Evolutionary conservation across 2,329 filamentous ascomycete genomes (phyloP).

Genomic region (Sporothrix inflata): DNA sequence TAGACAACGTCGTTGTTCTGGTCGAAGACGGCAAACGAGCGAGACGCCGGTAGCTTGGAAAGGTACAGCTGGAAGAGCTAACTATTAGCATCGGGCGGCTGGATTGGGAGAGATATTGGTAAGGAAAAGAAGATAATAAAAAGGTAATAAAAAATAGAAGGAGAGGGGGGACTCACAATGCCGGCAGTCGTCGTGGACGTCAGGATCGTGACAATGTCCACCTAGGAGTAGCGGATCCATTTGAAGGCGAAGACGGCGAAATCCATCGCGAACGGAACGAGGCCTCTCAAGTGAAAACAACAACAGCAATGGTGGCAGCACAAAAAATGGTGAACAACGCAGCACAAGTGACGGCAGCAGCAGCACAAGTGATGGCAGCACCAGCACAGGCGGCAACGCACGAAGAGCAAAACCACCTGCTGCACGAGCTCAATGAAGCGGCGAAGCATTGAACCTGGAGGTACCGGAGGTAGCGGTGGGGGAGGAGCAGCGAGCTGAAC

Average conservation of each 20-base stretch:
- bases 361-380: neutral
- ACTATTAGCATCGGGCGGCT: neutral
- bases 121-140: neutral
- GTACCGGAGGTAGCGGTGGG: neutral
- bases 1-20: conserved; percentile 69
- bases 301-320: neutral
- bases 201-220: conserved; percentile 16
- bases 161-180: neutral
- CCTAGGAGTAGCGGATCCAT: conserved; percentile 19
- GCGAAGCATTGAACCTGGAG: neutral
- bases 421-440: neutral
- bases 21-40: conserved; percentile 72
- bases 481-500: neutral
- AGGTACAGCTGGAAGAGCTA: conserved; percentile 56
- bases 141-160: neutral
- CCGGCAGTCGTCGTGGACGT: neutral
- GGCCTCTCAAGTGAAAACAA: neutral
- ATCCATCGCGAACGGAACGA: neutral
- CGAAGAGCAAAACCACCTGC: neutral
- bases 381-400: neutral
- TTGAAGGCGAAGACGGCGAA: neutral
- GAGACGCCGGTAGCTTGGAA: conserved; percentile 65
- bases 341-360: neutral
- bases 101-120: neutral
- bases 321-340: neutral